These are phyloP conservation scores for carrot (Daucus carota) DNA, from an alignment of 129 eudicot species.

Conservation along the genomic window DH1_v3.0 NC_030384.2:42296001-42296500, in stretches of 20 bases:
- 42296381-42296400: not conserved
- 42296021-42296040: not conserved
- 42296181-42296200: conserved; percentile 8
- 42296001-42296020: not conserved
- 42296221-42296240: not conserved
- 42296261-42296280: not conserved
- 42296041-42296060: no score
- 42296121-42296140: no score
- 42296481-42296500: not conserved
- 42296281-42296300: not conserved
- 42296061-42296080: no score
- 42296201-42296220: conserved; percentile 19
- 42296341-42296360: not conserved
- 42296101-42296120: no score
- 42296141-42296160: no score
- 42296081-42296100: no score
- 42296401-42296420: not conserved
- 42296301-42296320: not conserved
- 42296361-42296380: not conserved
- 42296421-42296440: not conserved
- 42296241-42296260: conserved; percentile 1
- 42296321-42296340: not conserved
- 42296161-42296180: not conserved
- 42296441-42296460: not conserved
- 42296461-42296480: not conserved